Evolutionary conservation across 176 grass and related monocot species (phyloP).

Genomic region (Tillandsia fasciculata): DNA sequence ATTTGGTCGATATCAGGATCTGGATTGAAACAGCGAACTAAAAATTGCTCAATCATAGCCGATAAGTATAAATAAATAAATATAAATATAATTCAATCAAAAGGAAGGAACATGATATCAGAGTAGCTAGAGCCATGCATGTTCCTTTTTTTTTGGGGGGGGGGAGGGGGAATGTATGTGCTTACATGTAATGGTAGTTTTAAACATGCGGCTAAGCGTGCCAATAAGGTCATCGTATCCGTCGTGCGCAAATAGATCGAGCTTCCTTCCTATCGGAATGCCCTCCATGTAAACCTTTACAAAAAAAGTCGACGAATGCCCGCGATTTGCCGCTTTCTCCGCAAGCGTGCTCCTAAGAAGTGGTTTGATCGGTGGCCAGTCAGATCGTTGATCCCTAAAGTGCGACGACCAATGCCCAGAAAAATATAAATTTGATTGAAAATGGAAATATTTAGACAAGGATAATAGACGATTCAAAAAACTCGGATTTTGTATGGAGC

Average conservation of each 20-base stretch:
- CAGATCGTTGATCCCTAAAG: constrained; percentile 20
- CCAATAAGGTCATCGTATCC: constrained; percentile 40
- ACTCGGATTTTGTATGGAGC: not conserved
- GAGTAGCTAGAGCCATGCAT: no score
- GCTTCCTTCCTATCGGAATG: constrained; percentile 55
- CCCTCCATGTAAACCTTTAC: constrained; percentile 83
- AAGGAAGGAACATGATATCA: no score
- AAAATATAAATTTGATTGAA: constrained; percentile 15
- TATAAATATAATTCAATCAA: no score
- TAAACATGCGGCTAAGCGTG: constrained; percentile 54
- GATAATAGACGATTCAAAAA: not conserved
- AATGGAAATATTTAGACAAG: not conserved
- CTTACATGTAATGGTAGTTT: constrained; percentile 46
- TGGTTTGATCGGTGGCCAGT: constrained; percentile 54
- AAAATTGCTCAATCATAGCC: no score
- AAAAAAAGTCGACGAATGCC: constrained; percentile 17
- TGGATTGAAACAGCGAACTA: constrained; percentile 3
- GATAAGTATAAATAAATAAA: no score
- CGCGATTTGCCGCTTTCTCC: constrained; percentile 8
- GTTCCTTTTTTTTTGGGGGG: not conserved
- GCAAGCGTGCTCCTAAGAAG: constrained; percentile 50
- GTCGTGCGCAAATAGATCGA: constrained; percentile 38
- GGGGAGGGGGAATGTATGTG: not conserved
- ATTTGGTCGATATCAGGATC: constrained; percentile 33
- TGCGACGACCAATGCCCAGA: constrained; percentile 2